Conservation (phyloP, 371 early-diverging fungal genomes). For the Circinella minor region DNA sequence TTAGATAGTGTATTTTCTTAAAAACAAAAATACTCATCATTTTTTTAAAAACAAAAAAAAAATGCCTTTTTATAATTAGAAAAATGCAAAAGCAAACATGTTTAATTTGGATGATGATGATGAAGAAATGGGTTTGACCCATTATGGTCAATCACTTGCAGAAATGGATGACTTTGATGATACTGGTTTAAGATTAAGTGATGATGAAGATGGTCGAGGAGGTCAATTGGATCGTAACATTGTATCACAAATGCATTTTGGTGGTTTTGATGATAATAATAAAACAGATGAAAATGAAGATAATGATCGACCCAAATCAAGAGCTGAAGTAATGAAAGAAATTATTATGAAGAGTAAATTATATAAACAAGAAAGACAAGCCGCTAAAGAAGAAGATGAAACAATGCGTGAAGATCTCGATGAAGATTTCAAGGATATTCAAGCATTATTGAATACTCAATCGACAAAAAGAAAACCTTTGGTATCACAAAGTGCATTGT, state of each 20-base stretch:
- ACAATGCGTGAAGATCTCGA: slow-evolving; percentile 83
- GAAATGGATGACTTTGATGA: slow-evolving; percentile 84
- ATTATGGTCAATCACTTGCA: slow-evolving; percentile 88
- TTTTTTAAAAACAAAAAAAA: no score
- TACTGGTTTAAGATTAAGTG: slow-evolving; percentile 65
- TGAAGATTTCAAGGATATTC: slow-evolving; percentile 84
- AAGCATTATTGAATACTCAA: slow-evolving; percentile 62
- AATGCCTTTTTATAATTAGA: slow-evolving; percentile 32
- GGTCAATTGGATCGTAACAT: slow-evolving; percentile 74
- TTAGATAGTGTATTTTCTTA: not conserved
- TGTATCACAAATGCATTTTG: slow-evolving; percentile 84
- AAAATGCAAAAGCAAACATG: slow-evolving; percentile 37
- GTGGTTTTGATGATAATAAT: slow-evolving; percentile 72
- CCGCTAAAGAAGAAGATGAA: slow-evolving; percentile 81
- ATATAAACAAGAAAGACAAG: slow-evolving; percentile 90
- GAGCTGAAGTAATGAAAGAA: slow-evolving; percentile 95
- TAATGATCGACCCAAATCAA: slow-evolving; percentile 69
- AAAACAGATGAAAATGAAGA: slow-evolving; percentile 46
- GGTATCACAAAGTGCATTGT: slow-evolving; percentile 48
- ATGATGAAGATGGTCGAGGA: slow-evolving; percentile 61
- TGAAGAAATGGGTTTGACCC: slow-evolving; percentile 76
- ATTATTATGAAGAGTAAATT: slow-evolving; percentile 95
- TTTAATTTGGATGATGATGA: slow-evolving; percentile 90
- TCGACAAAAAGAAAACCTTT: slow-evolving; percentile 45
- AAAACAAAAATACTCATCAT: slow-evolving; percentile 12